Evolutionary conservation across 495 filamentous ascomycete genomes (phyloP).

Genomic region (Aspergillus sclerotioniger): DNA sequence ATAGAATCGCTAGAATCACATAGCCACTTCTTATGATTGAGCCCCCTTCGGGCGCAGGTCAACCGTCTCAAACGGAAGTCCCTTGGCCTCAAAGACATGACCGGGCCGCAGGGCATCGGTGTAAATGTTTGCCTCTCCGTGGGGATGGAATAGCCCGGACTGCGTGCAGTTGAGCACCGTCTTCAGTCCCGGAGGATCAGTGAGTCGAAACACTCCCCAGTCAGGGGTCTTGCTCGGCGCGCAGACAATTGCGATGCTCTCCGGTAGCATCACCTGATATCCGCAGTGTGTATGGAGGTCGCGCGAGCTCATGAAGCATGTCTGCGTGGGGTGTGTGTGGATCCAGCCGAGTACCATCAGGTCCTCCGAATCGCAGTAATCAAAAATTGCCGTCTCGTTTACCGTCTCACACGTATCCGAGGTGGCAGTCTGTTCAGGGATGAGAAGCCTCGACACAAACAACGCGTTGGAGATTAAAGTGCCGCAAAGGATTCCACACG

Average conservation of each 20-base stretch:
- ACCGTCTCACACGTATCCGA: constrained; percentile 91
- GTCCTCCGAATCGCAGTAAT: constrained; percentile 83
- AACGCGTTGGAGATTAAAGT: constrained; percentile 88
- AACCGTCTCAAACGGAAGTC: constrained; percentile 72
- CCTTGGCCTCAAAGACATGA: constrained; percentile 78
- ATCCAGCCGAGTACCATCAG: constrained; percentile 95
- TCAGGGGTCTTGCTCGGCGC: constrained; percentile 78
- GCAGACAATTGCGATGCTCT: constrained; percentile 96
- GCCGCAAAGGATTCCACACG: constrained; percentile 90
- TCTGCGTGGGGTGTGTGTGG: constrained; percentile 94
- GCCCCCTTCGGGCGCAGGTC: constrained; percentile 62
- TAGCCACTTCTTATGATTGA: constrained; percentile 7
- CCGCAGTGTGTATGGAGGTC: constrained; percentile 91
- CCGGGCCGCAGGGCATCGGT: constrained; percentile 78
- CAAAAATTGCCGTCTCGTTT: constrained; percentile 78
- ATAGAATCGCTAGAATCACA: background rate
- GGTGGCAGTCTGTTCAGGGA: constrained; percentile 86
- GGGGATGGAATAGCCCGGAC: constrained; percentile 79
- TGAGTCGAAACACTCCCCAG: constrained; percentile 90
- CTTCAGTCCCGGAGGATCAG: constrained; percentile 84
- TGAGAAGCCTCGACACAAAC: constrained; percentile 82
- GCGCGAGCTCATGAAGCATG: constrained; percentile 94
- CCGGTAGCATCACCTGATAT: constrained; percentile 91
- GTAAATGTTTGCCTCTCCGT: constrained; percentile 71
- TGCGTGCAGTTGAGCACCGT: constrained; percentile 74